Conservation (phyloP, 2,329 filamentous ascomycete species). For the Aspergillus chevalieri region DNA sequence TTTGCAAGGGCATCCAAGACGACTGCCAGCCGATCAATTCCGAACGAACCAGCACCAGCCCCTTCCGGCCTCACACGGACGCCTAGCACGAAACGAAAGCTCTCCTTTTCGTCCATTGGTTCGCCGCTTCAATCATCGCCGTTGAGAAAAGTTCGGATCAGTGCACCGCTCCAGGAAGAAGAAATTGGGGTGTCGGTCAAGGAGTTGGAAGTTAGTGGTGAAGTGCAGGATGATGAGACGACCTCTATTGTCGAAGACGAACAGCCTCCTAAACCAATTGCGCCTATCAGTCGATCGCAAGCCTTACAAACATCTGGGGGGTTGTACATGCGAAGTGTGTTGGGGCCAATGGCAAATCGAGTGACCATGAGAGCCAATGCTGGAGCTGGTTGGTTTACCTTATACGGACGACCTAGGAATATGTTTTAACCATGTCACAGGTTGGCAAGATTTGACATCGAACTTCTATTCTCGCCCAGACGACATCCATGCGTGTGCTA, state of each 20-base stretch:
- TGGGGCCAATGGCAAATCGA: constrained; percentile 23
- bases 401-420: neutral
- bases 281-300: constrained; percentile 31
- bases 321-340: constrained; percentile 34
- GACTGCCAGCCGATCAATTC: constrained; percentile 20
- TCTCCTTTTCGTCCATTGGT: constrained; percentile 39
- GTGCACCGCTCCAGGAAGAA: constrained; percentile 20
- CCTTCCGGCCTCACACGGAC: constrained; percentile 19
- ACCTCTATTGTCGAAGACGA: constrained; percentile 14
- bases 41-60: constrained; percentile 22
- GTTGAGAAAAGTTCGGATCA: constrained; percentile 36
- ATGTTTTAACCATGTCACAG: constrained; percentile 23
- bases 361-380: constrained; percentile 31
- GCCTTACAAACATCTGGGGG: constrained; percentile 32
- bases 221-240: constrained; percentile 10
- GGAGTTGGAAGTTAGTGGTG: constrained; percentile 19
- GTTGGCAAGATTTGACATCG: constrained; percentile 55
- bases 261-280: constrained; percentile 17
- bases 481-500: constrained; percentile 48
- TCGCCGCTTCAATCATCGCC: constrained; percentile 48
- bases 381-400: constrained; percentile 29
- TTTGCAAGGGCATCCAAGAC: constrained; percentile 34
- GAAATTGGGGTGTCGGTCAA: constrained; percentile 21
- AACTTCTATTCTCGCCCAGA: constrained; percentile 54
- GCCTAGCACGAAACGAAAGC: constrained; percentile 41